Conservation (phyloP, 129 eudicot species). For the Cynara cardunculus region DNA sequence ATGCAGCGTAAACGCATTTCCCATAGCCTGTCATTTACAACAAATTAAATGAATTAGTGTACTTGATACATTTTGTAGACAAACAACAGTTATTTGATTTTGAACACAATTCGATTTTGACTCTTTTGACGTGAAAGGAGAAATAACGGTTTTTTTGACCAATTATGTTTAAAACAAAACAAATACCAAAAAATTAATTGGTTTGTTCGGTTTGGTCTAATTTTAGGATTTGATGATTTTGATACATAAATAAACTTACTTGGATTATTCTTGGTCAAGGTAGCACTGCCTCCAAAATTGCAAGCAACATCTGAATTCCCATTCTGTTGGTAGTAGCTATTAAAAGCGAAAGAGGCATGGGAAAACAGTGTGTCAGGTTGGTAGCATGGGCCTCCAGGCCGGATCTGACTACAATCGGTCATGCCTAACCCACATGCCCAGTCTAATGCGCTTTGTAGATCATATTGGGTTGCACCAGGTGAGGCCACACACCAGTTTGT, state of each 20-base stretch:
- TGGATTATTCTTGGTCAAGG: slow-evolving; percentile 43
- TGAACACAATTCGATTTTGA: not conserved
- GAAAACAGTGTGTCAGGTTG: slow-evolving; percentile 52
- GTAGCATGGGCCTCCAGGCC: slow-evolving; percentile 51
- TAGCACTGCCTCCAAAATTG: slow-evolving; percentile 61
- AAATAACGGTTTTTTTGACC: not conserved
- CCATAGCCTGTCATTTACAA: slow-evolving; percentile 47
- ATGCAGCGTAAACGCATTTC: slow-evolving; percentile 37
- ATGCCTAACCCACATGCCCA: slow-evolving; percentile 73
- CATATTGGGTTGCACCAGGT: slow-evolving; percentile 38
- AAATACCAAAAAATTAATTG: not conserved
- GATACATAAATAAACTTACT: slow-evolving; percentile 35
- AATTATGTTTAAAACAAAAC: not conserved
- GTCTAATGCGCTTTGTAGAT: slow-evolving; percentile 55
- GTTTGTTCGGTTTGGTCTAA: not conserved
- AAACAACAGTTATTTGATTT: not conserved
- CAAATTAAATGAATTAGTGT: not conserved
- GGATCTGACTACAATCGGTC: slow-evolving; percentile 56
- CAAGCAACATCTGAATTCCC: slow-evolving; percentile 70
- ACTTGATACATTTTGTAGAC: not conserved
- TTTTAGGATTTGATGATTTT: not conserved
- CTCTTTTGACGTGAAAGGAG: not conserved
- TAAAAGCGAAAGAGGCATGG: slow-evolving; percentile 75
- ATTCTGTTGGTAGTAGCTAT: slow-evolving; percentile 64
- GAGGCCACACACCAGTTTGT: slow-evolving; percentile 68